Percentiles rank a stretch among this genome's conserved stretches.
phyloP scores from a whole-genome alignment of 495 filamentous ascomycete species.

The Aspergillus saccharolyticus region DNA sequence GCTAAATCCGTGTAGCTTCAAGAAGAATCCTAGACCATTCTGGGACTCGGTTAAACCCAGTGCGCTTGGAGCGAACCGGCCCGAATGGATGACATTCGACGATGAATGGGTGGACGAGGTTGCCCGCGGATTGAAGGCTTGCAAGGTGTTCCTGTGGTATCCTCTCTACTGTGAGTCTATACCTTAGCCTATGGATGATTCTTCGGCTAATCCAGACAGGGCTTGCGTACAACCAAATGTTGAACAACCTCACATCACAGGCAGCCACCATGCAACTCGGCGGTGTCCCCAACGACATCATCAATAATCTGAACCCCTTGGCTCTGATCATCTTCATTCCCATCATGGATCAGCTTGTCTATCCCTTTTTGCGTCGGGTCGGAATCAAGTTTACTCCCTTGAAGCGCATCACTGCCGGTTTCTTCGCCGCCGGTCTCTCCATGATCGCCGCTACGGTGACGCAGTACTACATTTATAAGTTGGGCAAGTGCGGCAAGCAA shows the following conservation, averaged over 20 bases:
- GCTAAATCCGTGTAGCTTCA: slow-evolving; percentile 34
- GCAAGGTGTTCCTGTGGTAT: slow-evolving; percentile 63
- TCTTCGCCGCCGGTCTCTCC: slow-evolving; percentile 51
- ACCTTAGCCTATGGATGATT: background rate
- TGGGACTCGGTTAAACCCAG: slow-evolving; percentile 67
- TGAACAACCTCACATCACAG: slow-evolving; percentile 71
- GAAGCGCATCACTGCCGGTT: slow-evolving; percentile 68
- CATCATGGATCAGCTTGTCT: slow-evolving; percentile 63
- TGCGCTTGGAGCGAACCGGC: slow-evolving; percentile 35
- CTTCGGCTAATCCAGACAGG: slow-evolving; percentile 19
- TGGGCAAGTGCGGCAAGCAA: slow-evolving; percentile 51
- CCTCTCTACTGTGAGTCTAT: slow-evolving; percentile 55
- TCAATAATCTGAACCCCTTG: slow-evolving; percentile 74
- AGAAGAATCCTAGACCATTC: slow-evolving; percentile 46
- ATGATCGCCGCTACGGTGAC: slow-evolving; percentile 64
- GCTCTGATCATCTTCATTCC: slow-evolving; percentile 76
- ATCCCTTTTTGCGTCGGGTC: slow-evolving; percentile 58
- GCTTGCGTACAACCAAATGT: slow-evolving; percentile 55
- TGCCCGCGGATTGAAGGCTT: slow-evolving; percentile 61
- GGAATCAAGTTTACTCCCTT: slow-evolving; percentile 67
- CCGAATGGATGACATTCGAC: slow-evolving; percentile 65
- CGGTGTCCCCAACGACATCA: slow-evolving; percentile 72
- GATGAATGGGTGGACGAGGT: slow-evolving; percentile 73
- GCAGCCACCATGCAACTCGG: slow-evolving; percentile 65
- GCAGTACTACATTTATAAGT: slow-evolving; percentile 66